Percentiles rank a stretch among this genome's conserved stretches.
Conservation (phyloP, 345 rosid genomes). For the Eucalyptus marginata region DNA sequence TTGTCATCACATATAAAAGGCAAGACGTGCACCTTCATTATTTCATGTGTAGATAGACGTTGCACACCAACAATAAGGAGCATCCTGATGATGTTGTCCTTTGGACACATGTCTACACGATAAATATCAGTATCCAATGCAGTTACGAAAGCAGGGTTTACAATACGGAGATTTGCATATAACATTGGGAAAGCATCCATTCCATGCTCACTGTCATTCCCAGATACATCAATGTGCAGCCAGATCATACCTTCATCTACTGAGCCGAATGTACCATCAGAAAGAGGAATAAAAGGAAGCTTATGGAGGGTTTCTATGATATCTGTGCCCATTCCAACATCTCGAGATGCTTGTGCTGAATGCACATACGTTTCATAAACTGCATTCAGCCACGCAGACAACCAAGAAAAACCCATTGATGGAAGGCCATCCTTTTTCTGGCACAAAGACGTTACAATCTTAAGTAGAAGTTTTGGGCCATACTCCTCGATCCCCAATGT, state of each 20-base stretch:
- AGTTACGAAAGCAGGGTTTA: slow-evolving; percentile 47
- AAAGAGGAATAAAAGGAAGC: slow-evolving; percentile 72
- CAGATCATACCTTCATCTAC: slow-evolving; percentile 63
- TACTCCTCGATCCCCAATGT: slow-evolving; percentile 69
- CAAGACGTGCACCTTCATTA: slow-evolving; percentile 61
- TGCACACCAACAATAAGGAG: slow-evolving; percentile 64
- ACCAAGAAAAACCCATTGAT: slow-evolving; percentile 60
- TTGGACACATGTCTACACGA: slow-evolving; percentile 4
- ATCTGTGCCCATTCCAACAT: slow-evolving; percentile 17
- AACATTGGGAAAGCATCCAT: slow-evolving; percentile 61
- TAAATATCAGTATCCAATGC: slow-evolving; percentile 20
- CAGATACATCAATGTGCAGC: slow-evolving; percentile 56
- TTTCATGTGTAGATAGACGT: slow-evolving; percentile 82
- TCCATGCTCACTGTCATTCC: slow-evolving; percentile 29
- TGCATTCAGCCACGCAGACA: slow-evolving; percentile 59
- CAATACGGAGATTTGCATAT: slow-evolving; percentile 57
- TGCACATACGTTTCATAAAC: slow-evolving; percentile 27
- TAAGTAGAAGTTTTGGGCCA: slow-evolving; percentile 56
- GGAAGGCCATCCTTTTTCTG: slow-evolving; percentile 33
- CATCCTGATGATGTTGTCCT: slow-evolving; percentile 40
- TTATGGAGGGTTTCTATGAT: slow-evolving; percentile 29
- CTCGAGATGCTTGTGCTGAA: slow-evolving; percentile 19
- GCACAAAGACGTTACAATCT: slow-evolving; percentile 47
- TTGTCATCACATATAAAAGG: slow-evolving; percentile 38
- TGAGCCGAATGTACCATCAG: slow-evolving; percentile 69